Conservation (phyloP, 2,329 filamentous ascomycete genomes). For the Hypoxylon sp. region DNA sequence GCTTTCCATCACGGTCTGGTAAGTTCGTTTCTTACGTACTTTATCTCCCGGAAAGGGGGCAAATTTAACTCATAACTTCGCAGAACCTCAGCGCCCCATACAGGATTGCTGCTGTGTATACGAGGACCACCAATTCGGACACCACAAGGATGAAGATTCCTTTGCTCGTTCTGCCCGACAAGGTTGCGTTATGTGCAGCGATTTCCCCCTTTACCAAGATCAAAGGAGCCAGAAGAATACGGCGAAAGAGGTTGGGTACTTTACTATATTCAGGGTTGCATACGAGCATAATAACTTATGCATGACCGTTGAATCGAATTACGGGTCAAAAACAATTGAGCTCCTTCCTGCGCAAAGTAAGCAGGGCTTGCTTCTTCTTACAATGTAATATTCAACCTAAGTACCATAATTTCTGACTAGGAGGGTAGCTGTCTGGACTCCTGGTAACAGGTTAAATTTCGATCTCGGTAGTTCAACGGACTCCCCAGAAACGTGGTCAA, state of each 20-base stretch:
- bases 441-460: not conserved
- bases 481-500: constrained; percentile 13
- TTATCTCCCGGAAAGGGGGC: no score
- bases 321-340: constrained; percentile 4
- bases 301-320: constrained; percentile 10
- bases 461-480: constrained; percentile 10
- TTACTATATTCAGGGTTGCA: constrained; percentile 7
- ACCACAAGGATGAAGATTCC: constrained; percentile 12
- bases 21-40: not conserved
- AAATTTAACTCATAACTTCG: not conserved
- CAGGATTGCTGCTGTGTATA: not conserved
- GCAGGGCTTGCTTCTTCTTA: not conserved
- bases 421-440: not conserved
- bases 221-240: not conserved
- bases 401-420: not conserved
- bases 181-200: constrained; percentile 20
- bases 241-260: not conserved
- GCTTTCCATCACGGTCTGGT: not conserved
- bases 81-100: not conserved
- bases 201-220: not conserved
- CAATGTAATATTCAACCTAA: not conserved
- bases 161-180: constrained; percentile 17
- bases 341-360: constrained; percentile 4
- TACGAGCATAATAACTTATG: not conserved
- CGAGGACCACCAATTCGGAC: constrained; percentile 6